Base-by-base conservation (phyloP, 768 basidiomycete species). In the Lactarius sanguifluus region DNA sequence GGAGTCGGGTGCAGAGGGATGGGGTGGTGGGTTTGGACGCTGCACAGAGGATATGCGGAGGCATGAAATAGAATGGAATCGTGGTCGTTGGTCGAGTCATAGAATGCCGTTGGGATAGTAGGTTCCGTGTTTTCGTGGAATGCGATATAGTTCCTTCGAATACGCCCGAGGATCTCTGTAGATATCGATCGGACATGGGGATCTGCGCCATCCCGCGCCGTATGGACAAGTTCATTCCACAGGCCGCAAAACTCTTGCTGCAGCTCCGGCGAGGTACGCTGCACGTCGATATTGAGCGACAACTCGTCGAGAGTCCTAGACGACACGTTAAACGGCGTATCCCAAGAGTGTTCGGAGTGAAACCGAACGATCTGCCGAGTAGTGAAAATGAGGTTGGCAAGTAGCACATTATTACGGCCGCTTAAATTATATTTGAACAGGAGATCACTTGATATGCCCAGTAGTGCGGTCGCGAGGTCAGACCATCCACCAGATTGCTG, bases 21-120 rank as follows among this genome's bases (percentile, higher is more conserved):
- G 6, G 45, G 8, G 20, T 58, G 12, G 23, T 64, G 57, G 25
- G 36, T 40, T 16, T 64, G 38, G 9, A 57, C 10, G 50, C 40
- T 3, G 36, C 63, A 64, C 36, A 64, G 38, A 56, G 64, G 64
- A 54, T 59, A 64, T 32, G 28, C n/a, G 38, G 57, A 40, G 20
- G 10, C 38, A 38, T 15, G 38, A 52, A 13, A n/a, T 57, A 52
- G 57, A 5, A n/a, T 40, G 52, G 34, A 10, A 25, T 64, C 34
- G 25, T 28, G n/a, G 1, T 64, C 28, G 32, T 55, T 28, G 47
- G n/a, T 4, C 23, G 25, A 15, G 15, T 50, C 16, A 16, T n/a
- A 58, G 43, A 64, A 45, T 10, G 58, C 15, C 28, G 47, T 50
- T 15, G 47, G 47, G 23, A 25, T 50, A 23, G 23, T 50, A 50